These are phyloP conservation scores for Rhododendron molle DNA, from an alignment of 148 eudicot species.

Conservation along the genomic window DNA sequence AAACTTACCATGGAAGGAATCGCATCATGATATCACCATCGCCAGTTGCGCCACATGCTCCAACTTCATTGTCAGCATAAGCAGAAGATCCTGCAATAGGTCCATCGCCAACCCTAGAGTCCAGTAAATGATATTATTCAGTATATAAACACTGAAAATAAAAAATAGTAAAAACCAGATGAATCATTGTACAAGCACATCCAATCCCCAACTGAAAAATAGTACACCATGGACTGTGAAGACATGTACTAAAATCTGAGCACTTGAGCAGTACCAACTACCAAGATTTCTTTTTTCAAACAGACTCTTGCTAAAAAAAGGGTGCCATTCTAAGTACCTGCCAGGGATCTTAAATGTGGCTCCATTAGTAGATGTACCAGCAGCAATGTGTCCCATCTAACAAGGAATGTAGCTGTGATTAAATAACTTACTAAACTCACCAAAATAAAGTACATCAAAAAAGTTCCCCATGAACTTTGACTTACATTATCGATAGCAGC, in stretches of 20 bases:
- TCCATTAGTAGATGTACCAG: conserved; percentile 95
- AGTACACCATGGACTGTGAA: neutral
- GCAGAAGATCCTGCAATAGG: conserved; percentile 94
- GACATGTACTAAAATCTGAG: neutral
- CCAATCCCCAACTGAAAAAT: neutral
- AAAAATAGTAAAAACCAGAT: neutral
- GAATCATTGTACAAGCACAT: neutral
- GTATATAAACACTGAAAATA: neutral
- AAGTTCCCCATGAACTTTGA: neutral
- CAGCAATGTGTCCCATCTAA: conserved; percentile 86
- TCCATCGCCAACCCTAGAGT: conserved; percentile 90
- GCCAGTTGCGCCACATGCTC: conserved; percentile 97
- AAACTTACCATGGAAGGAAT: conserved; percentile 84
- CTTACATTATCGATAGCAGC: conserved; percentile 82
- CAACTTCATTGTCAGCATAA: conserved; percentile 88
- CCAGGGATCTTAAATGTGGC: conserved; percentile 95
- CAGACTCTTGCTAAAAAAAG: neutral
- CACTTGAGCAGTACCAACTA: neutral
- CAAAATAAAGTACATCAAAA: neutral
- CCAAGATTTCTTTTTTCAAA: neutral
- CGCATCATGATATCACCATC: conserved; percentile 99
- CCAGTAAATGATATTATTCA: conserved; percentile 15
- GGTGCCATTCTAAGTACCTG: conserved; percentile 40
- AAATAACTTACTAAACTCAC: neutral
- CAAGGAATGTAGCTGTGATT: conserved; percentile 5